A percentile compares a stretch with the other conserved stretches of the same genome.
Evolutionary conservation across 345 rosid genomes (phyloP).

Genomic region (Kernera saxatilis): DNA sequence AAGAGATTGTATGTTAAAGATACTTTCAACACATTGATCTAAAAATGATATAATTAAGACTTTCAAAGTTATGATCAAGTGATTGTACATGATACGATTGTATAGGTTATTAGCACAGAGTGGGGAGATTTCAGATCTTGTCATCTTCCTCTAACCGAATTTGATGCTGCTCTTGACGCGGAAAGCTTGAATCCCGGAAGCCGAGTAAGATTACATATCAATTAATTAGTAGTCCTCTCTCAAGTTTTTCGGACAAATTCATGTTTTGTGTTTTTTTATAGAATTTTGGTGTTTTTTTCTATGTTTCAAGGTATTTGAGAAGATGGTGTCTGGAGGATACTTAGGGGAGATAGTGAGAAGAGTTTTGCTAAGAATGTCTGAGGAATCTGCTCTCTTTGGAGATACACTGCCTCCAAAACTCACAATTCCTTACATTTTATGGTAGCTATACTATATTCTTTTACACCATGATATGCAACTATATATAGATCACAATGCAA

Average conservation of each 20-base stretch:
- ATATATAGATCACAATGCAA: neutral
- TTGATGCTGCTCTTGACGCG: constrained; percentile 44
- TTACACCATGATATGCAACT: neutral
- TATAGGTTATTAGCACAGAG: constrained; percentile 51
- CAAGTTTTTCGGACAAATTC: neutral
- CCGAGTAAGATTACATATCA: constrained; percentile 28
- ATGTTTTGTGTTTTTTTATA: neutral
- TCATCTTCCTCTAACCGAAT: constrained; percentile 51
- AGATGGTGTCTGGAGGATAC: constrained; percentile 54
- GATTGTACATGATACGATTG: neutral
- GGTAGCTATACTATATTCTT: constrained; percentile 26
- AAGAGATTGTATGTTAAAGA: constrained; percentile 38
- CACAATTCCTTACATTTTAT: constrained; percentile 40
- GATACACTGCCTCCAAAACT: constrained; percentile 44
- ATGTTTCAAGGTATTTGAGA: constrained; percentile 47
- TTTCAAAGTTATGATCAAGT: neutral
- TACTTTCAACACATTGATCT: neutral
- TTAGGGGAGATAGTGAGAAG: constrained; percentile 77
- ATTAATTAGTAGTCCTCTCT: neutral
- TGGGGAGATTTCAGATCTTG: constrained; percentile 60
- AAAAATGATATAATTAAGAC: neutral
- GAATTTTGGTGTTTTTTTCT: neutral
- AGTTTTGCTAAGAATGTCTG: constrained; percentile 54
- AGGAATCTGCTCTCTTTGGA: constrained; percentile 58
- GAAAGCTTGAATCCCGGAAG: constrained; percentile 47